Base-by-base conservation (phyloP, 2,329 filamentous ascomycete genomes). In the Nannizzia gypsea region DNA sequence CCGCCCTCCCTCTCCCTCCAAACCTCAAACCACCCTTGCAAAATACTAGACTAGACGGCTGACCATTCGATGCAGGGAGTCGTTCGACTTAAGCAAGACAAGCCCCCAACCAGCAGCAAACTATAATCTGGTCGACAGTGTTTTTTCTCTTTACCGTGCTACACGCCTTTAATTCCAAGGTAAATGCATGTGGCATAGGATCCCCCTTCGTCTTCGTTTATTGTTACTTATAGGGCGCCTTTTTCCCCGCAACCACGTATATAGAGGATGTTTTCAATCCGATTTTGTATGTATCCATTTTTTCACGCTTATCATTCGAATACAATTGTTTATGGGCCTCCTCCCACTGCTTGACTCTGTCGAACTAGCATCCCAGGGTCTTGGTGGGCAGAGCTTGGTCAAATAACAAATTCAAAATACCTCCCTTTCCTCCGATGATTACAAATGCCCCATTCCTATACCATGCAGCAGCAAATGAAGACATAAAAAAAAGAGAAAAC, bases 51-150 rank as follows among this genome's bases (percentile, higher is more conserved):
- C 48, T 3, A 60, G 6, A 6, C 56, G 57, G 34, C 34, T 42
- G 38, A 42, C 20, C 38, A 15, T 48, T 31, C 31, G 44, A 59
- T 31, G 50, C 58, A 77, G 75, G 77, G 77, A 6, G 73, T 78
- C 57, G 74, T 78, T 13, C 71, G 77, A 44, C 68, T 78, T 64
- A 73, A 74, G 65, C 77, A 78, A 65, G 73, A 76, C 50, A 70
- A 71, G 38, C 59, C 62, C 31, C 54, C 60, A 34, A 62, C 38
- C 13, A 38, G 52, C 46, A 64, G 61, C 61, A 65, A 67, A 57
- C 59, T 66, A 24, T 65, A 60, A 50, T 42, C 56, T 11, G 38
- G 34, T 24, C 54, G 26, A 54, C 13, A n/a, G n/a, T 42, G n/a
- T n/a, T 15, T 40, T 56, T 54, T 54, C 26, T 34, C 28, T 24